Conservation (phyloP, 306 rosid species). For the Arachis stenosperma region DNA sequence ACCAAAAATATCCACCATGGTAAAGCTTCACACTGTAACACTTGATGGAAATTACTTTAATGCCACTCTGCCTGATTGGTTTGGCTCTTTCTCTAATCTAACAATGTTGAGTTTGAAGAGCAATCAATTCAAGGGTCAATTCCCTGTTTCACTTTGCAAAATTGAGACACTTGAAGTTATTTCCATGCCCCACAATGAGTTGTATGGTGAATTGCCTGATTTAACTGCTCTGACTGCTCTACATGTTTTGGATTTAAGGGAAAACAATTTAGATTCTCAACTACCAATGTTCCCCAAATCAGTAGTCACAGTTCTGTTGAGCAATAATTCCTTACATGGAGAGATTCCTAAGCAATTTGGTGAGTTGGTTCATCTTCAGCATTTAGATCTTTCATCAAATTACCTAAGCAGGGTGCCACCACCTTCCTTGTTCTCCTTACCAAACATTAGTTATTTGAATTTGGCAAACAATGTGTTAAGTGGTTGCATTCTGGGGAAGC, state of each 20-base stretch:
- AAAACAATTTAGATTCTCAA: conserved; percentile 66
- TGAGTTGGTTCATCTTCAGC: conserved; percentile 69
- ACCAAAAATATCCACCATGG: conserved; percentile 58
- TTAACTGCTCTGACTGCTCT: conserved; percentile 56
- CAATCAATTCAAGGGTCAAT: conserved; percentile 59
- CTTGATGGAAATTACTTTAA: conserved; percentile 72
- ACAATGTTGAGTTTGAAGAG: conserved; percentile 69
- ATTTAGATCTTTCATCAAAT: conserved; percentile 79
- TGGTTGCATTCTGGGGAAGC: conserved; percentile 55
- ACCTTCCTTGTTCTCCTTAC: conserved; percentile 60
- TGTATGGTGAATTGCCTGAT: conserved; percentile 71
- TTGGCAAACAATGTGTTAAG: conserved; percentile 62
- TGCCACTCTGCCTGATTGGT: conserved; percentile 64
- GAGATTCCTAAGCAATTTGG: conserved; percentile 64
- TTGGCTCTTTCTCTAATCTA: conserved; percentile 68
- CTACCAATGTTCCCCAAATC: conserved; percentile 66
- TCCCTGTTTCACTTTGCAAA: conserved; percentile 64
- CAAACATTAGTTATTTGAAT: conserved; percentile 68
- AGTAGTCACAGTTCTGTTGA: conserved; percentile 61
- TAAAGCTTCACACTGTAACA: conserved; percentile 51
- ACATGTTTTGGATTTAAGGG: conserved; percentile 66
- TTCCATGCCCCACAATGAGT: conserved; percentile 66
- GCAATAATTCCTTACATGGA: conserved; percentile 72
- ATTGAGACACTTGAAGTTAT: conserved; percentile 58
- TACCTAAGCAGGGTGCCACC: conserved; percentile 61